Evolutionary conservation across 768 basidiomycete genomes (phyloP), one percentile per base, ranked within the genome.

Genomic region (Suillus alpinus): DNA sequence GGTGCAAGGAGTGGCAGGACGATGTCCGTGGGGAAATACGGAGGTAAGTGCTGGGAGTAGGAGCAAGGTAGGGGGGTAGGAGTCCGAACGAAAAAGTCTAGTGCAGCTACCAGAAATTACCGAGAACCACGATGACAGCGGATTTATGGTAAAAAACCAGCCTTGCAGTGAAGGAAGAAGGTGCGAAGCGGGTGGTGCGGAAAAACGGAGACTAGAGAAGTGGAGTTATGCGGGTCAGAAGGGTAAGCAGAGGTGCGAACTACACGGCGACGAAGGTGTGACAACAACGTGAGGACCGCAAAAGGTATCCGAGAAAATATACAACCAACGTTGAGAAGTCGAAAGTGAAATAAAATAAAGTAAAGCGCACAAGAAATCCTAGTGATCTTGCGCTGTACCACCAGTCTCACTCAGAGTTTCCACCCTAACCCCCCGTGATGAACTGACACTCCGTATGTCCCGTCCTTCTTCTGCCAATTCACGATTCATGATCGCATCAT

Each of bases 401-500:
- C 76, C 82, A 64, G 76, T 74, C 36, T 37, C 83, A 70, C 83
- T 82, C 61, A 83, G 73, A 65, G 86, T 86, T 73, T 93, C 91
- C 61, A 94, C 89, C 68, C 77, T 84, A 61, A 92, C 89, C 44
- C 89, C 91, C 68, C 92, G 81, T 66, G 87, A 88, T 44, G 89
- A 91, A 66, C 84, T 79, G 40, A 94, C 93, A 70, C 90, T 93
- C 70, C 90, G 79, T 47, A 95, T 89, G 71, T 93, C 92, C 67
- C 89, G 80, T n/a, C 93, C 93, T 71, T 95, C 93, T 75, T 94
- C 92, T 26, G 91, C 91, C 59, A 95, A 75, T 75, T 94, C 92
- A 62, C 87, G 81, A 68, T 81, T 86, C 53, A 94, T 74, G 61
- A 76, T 64, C 39, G 67, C 53, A 44, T 81, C 79, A 46, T 75